Percentiles rank a stretch among this genome's conserved stretches.
Evolutionary conservation across 257 asterid genomes (phyloP).

Genomic region (Nicotiana otophora): DNA sequence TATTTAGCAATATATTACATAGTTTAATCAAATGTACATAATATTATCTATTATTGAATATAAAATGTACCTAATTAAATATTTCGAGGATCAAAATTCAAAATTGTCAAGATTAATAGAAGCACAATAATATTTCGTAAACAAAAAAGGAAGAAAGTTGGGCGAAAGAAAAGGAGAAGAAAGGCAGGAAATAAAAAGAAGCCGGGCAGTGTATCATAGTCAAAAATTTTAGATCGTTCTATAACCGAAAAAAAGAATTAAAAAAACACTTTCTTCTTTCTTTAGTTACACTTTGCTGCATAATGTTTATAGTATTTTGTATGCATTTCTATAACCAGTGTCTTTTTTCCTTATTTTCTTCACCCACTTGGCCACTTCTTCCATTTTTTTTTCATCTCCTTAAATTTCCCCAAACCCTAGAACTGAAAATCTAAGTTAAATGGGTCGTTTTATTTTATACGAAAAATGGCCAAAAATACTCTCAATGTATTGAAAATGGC

Average conservation of each 20-base stretch:
- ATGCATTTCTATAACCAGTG: not conserved
- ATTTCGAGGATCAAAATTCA: no score
- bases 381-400: constrained; percentile 14
- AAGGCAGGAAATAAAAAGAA: no score
- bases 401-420: constrained; percentile 41
- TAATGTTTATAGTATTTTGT: not conserved
- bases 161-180: no score
- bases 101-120: no score
- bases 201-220: not conserved
- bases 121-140: no score
- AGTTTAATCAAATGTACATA: no score
- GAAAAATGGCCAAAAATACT: no score
- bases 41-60: no score
- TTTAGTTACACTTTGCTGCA: constrained; percentile 4
- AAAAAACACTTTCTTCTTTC: not conserved
- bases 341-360: constrained; percentile 4
- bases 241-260: not conserved
- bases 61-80: no score
- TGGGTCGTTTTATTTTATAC: constrained; percentile 21
- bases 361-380: constrained; percentile 14
- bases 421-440: constrained; percentile 19
- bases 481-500: no score
- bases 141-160: not conserved
- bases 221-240: not conserved
- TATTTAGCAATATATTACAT: no score